Conservation (phyloP, 306 rosid species). For the Rubus parviflorus region DNA sequence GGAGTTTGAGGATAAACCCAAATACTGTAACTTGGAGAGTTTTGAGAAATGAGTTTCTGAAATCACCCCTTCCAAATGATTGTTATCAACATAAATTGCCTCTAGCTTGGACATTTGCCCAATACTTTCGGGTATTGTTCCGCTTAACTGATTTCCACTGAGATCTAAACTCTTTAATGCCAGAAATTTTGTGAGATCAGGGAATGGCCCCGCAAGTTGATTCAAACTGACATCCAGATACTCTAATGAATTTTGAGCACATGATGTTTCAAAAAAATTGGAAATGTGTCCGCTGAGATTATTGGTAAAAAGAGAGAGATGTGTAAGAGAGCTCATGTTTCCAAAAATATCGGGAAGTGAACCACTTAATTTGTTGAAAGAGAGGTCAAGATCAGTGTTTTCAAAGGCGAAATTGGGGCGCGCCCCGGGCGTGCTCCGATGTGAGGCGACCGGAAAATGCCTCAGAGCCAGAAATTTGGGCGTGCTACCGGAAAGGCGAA, state of each 20-base stretch:
- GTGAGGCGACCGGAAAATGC: no score
- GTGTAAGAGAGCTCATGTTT: no score
- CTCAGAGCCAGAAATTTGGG: no score
- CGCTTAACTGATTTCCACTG: no score
- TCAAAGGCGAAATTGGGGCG: no score
- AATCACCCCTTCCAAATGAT: background rate
- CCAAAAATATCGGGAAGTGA: no score
- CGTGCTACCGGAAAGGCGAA: no score
- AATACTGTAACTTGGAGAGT: background rate
- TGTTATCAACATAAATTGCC: accelerated
- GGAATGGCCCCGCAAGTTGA: background rate
- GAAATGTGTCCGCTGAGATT: background rate
- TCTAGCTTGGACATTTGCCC: background rate
- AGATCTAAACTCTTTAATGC: background rate
- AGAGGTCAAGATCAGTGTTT: no score
- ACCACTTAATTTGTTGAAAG: no score
- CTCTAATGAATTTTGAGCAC: background rate
- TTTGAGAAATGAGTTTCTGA: no score
- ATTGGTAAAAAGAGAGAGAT: background rate
- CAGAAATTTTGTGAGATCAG: background rate
- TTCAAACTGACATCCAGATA: background rate
- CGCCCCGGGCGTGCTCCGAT: no score
- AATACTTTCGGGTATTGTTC: no score
- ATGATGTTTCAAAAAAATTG: background rate
- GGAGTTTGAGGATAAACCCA: background rate